Evolutionary conservation across 2,329 filamentous ascomycete genomes (phyloP).

Genomic region (Monascus ruber): DNA sequence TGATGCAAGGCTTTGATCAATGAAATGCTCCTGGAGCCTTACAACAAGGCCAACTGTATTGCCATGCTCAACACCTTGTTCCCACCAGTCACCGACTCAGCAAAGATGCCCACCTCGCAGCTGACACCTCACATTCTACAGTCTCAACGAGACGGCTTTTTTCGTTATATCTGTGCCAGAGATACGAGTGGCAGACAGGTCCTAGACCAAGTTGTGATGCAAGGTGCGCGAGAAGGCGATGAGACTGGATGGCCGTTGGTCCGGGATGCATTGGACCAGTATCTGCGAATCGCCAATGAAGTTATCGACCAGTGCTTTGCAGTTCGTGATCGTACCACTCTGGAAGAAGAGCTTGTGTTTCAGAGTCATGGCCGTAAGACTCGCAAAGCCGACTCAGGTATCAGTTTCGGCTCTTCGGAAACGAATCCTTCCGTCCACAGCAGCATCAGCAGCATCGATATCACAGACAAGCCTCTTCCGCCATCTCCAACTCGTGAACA

Average conservation of each 20-base stretch:
- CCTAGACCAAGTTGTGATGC: conserved; percentile 42
- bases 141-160: conserved; percentile 50
- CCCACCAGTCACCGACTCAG: conserved; percentile 41
- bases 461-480: conserved; percentile 32
- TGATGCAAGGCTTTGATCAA: conserved; percentile 48
- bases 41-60: conserved; percentile 54
- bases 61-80: conserved; percentile 59
- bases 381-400: conserved; percentile 53
- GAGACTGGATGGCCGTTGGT: conserved; percentile 45
- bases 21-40: conserved; percentile 50
- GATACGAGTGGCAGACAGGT: conserved; percentile 45
- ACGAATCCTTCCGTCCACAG: conserved; percentile 26
- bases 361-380: conserved; percentile 28
- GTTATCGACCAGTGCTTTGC: conserved; percentile 50
- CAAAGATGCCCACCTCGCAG: conserved; percentile 38
- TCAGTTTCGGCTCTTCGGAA: conserved; percentile 42
- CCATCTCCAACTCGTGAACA: conserved; percentile 18
- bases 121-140: conserved; percentile 42
- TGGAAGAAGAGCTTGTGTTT: conserved; percentile 17
- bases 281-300: conserved; percentile 46
- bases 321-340: conserved; percentile 34
- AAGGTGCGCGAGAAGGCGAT: conserved; percentile 41
- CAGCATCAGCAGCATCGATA: conserved; percentile 18
- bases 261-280: conserved; percentile 43
- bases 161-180: conserved; percentile 49